phyloP scores from a whole-genome alignment of 108 stramenopile genomes.

The Aurantiochytrium sp. region DNA sequence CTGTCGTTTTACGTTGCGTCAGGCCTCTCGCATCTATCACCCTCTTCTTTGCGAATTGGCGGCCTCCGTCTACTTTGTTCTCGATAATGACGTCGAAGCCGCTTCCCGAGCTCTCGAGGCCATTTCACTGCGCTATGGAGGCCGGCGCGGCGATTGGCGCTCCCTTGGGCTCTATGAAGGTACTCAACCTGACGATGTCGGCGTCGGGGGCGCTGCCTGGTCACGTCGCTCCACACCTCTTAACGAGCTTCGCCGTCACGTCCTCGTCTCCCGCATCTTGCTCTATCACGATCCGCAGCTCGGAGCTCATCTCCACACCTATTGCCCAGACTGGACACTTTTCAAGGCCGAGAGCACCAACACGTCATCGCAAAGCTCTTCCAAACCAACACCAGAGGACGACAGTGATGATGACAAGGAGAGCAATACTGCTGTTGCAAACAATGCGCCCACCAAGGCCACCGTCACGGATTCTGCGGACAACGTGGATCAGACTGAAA shows the following conservation, averaged over 20 bases:
- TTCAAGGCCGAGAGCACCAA: not conserved
- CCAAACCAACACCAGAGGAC: too few relatives aligned
- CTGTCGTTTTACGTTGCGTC: not conserved
- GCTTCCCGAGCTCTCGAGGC: not conserved
- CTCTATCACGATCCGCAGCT: not conserved
- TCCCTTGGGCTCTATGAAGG: not conserved
- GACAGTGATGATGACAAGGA: too few relatives aligned
- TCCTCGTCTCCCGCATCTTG: not conserved
- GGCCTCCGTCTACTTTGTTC: not conserved
- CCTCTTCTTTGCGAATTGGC: not conserved
- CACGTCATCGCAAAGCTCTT: too few relatives aligned
- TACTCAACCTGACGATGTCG: not conserved
- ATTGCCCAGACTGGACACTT: not conserved
- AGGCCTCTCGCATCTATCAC: not conserved
- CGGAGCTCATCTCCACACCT: not conserved
- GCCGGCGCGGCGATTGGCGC: not conserved
- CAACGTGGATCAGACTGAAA: too few relatives aligned
- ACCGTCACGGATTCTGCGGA: too few relatives aligned
- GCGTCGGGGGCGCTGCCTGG: not conserved
- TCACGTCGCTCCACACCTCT: not conserved
- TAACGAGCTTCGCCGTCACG: not conserved
- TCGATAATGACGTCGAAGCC: not conserved
- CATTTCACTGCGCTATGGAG: not conserved
- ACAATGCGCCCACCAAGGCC: too few relatives aligned
- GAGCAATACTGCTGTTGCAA: too few relatives aligned